phyloP scores from a whole-genome alignment of 1,284 basidiomycete species.

The Caloboletus firmus region DNA sequence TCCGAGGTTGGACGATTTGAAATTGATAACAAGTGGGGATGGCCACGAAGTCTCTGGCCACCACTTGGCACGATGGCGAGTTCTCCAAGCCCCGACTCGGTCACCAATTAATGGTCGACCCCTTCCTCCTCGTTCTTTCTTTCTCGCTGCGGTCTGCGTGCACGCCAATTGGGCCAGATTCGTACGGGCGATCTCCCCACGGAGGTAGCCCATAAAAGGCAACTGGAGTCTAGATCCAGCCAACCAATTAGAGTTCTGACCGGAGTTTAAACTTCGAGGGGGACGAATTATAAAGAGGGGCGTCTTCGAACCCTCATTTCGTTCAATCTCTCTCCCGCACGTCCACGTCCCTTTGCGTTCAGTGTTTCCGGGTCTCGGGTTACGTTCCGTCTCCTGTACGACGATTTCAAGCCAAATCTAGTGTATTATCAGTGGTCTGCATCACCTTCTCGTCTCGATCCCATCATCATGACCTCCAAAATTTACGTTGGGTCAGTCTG shows the following conservation, averaged over 20 bases:
- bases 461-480: slow-evolving; percentile 68
- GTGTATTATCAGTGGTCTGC: slow-evolving; percentile 38
- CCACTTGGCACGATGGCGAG: slow-evolving; percentile 9
- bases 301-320: slow-evolving; percentile 31
- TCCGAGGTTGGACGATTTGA: slow-evolving; percentile 20
- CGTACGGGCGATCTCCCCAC: slow-evolving; percentile 3
- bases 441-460: slow-evolving; percentile 19
- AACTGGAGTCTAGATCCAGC: slow-evolving; percentile 24
- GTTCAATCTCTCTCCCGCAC: slow-evolving; percentile 39
- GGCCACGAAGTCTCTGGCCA: background rate
- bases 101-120: background rate
- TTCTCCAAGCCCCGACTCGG: background rate
- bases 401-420: slow-evolving; percentile 39
- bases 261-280: slow-evolving; percentile 51
- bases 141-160: background rate
- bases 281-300: slow-evolving; percentile 49
- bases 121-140: background rate
- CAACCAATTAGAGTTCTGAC: slow-evolving; percentile 32
- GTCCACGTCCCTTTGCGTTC: slow-evolving; percentile 44
- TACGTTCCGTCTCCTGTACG: slow-evolving; percentile 44
- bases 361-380: slow-evolving; percentile 50
- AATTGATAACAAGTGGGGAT: slow-evolving; percentile 27
- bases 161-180: background rate
- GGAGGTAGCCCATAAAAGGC: slow-evolving; percentile 22
- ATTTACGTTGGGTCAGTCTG: slow-evolving; percentile 84